Base-by-base conservation (phyloP, 768 basidiomycete genomes). In the Sporobolomyces pararoseus region DNA sequence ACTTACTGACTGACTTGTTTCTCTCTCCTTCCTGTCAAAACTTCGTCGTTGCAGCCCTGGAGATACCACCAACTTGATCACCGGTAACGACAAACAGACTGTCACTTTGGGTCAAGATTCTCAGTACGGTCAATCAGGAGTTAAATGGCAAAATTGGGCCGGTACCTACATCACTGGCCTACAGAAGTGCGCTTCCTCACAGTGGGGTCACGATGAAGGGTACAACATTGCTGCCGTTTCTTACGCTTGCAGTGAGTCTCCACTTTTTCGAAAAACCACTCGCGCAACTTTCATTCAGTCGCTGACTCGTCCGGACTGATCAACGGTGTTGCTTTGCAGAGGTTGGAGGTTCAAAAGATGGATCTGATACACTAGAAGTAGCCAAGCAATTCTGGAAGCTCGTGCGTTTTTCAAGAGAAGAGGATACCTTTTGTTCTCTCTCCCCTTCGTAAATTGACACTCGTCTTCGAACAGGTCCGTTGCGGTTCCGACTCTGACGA, bases 31-130 rank as follows among this genome's bases (percentile, higher is more conserved):
- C 46, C 23, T 47, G 13, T 23, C 46, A 47, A 47, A 6, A 7
- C 23, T 47, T 46, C 27, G 10, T 29, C 49, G 37, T 4, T 25
- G 2, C 10, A 34, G 31, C 27, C 47, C 49, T 37, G 61, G 31
- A 25, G 69, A 70, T 63, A 70, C 63, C 59, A 70, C 69, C 46
- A 70, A 70, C 60, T 49, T 70, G 23, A 27, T 70, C 37, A 63
- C 64, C 0, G 60, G 64, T 17, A n/a, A 54, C 63, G 52, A 44
- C 39, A 59, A 59, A 32, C n/a, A 32, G 21, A 17, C 69, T n/a
- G 39, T 70, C 34, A 50, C 58, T 19, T 29, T 59, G 46, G 69
- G 64, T 0, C 44, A 62, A 19, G 69, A 70, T 47, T 32, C 42
- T 27, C 29, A 50, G 46, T 63, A 70, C 64, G 69, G 69, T 35